Evolutionary conservation across 192 early-diverging fungal species (phyloP).

Genomic region (Podila epigama): DNA sequence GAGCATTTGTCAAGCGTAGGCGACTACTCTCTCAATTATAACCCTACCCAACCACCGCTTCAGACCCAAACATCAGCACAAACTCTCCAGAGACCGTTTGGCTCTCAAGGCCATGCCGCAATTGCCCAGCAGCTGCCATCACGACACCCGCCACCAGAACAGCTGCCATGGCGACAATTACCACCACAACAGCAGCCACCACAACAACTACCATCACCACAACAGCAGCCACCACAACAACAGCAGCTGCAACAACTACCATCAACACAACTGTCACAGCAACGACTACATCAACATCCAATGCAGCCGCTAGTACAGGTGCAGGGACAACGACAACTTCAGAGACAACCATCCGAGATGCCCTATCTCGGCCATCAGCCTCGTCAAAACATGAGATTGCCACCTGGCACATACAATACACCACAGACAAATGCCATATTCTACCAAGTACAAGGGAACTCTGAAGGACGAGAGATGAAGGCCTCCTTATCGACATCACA

Average conservation of each 20-base stretch:
- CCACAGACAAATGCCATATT: too few relatives aligned
- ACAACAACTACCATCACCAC: background rate
- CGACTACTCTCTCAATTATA: background rate
- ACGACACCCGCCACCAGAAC: background rate
- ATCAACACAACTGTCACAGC: background rate
- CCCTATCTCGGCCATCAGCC: background rate
- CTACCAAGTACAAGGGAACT: background rate
- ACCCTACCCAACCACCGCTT: background rate
- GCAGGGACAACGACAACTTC: background rate
- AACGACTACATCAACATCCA: background rate
- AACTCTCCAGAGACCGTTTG: background rate
- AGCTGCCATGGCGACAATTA: background rate
- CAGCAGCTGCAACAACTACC: conserved; percentile 7
- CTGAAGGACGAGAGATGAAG: background rate
- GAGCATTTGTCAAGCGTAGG: conserved; percentile 18
- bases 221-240: background rate
- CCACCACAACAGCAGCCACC: conserved; percentile 1
- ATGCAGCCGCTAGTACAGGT: background rate
- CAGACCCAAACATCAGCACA: conserved; percentile 3
- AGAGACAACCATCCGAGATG: background rate
- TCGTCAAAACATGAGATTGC: background rate
- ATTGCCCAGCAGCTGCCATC: background rate
- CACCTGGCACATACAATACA: background rate
- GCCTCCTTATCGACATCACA: background rate
- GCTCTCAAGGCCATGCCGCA: too few relatives aligned